Percentiles rank a stretch among this genome's conserved stretches.
These are phyloP conservation scores for Pythium aquatile DNA, from an alignment of 352 stramenopile genomes.

Conservation along the genomic window DNA sequence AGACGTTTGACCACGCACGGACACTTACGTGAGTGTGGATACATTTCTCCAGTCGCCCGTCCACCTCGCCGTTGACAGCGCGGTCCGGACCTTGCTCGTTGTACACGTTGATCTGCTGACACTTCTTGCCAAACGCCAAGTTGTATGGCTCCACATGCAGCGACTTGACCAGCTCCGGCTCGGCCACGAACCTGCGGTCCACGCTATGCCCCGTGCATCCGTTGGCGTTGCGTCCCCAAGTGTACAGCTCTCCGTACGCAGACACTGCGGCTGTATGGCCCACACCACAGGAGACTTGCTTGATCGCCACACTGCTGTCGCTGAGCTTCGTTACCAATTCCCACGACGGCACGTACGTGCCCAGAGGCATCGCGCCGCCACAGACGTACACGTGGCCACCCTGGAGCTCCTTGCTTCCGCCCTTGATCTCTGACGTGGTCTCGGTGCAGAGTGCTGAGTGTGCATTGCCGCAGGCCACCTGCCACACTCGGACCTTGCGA, in stretches of 20 bases:
- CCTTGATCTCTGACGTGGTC: slow-evolving; percentile 51
- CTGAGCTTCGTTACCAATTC: slow-evolving; percentile 57
- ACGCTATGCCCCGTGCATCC: slow-evolving; percentile 87
- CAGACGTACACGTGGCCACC: slow-evolving; percentile 89
- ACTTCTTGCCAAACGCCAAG: slow-evolving; percentile 73
- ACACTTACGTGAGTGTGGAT: slow-evolving; percentile 83
- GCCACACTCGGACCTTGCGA: slow-evolving; percentile 69
- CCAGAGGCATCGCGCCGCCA: slow-evolving; percentile 80
- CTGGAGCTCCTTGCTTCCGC: slow-evolving; percentile 55
- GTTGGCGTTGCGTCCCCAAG: slow-evolving; percentile 88
- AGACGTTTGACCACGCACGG: too few relatives aligned
- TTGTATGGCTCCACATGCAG: slow-evolving; percentile 90
- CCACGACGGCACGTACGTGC: slow-evolving; percentile 72
- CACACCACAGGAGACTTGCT: slow-evolving; percentile 85
- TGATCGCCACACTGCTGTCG: slow-evolving; percentile 36
- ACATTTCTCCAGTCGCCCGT: slow-evolving; percentile 68
- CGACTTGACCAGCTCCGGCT: slow-evolving; percentile 71
- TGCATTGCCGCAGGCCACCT: slow-evolving; percentile 66
- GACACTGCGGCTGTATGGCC: slow-evolving; percentile 90
- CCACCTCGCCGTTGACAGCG: slow-evolving; percentile 82
- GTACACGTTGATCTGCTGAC: slow-evolving; percentile 89
- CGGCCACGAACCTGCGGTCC: slow-evolving; percentile 62
- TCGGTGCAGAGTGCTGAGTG: slow-evolving; percentile 85
- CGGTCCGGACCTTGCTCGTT: slow-evolving; percentile 81
- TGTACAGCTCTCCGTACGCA: slow-evolving; percentile 89